Percentiles rank a stretch among this genome's conserved stretches.
Conservation (phyloP, 805 yeast species). For the Kluyveromyces lactis region DNA sequence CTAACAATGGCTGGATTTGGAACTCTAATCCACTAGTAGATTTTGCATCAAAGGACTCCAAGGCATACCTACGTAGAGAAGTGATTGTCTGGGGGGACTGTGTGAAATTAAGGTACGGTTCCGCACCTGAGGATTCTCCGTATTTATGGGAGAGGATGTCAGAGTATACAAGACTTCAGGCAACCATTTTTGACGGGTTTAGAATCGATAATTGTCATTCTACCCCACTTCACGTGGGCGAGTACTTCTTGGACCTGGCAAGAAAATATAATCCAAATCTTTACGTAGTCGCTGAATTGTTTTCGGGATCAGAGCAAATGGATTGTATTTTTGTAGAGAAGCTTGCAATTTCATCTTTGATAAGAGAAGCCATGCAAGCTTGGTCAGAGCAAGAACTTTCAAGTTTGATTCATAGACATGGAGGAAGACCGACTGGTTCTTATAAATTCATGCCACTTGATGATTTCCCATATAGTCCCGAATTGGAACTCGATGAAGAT, state of each 20-base stretch:
- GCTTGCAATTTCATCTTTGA: constrained; percentile 78
- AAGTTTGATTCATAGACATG: constrained; percentile 79
- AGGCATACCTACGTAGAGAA: constrained; percentile 81
- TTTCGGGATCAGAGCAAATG: constrained; percentile 85
- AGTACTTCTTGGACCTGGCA: constrained; percentile 78
- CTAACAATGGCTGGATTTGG: constrained; percentile 99
- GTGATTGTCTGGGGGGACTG: constrained; percentile 98
- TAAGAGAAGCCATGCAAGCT: constrained; percentile 97
- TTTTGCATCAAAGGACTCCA: constrained; percentile 75
- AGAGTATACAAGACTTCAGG: constrained; percentile 62
- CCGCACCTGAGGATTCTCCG: constrained; percentile 73
- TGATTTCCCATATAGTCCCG: constrained; percentile 60
- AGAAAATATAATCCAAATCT: constrained; percentile 75
- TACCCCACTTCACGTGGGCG: constrained; percentile 93
- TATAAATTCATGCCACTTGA: constrained; percentile 74
- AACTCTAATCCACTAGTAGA: constrained; percentile 90
- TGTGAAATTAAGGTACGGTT: constrained; percentile 84
- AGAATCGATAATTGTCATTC: constrained; percentile 95
- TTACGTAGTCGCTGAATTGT: constrained; percentile 90
- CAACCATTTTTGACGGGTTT: constrained; percentile 73
- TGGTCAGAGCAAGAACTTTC: constrained; percentile 83
- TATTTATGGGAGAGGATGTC: constrained; percentile 84
- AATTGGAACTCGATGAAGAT: constrained; percentile 31
- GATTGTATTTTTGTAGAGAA: constrained; percentile 88
- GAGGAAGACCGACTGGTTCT: constrained; percentile 94